phyloP scores from a whole-genome alignment of 345 rosid species.

The Pugionium dolabratum region DNA sequence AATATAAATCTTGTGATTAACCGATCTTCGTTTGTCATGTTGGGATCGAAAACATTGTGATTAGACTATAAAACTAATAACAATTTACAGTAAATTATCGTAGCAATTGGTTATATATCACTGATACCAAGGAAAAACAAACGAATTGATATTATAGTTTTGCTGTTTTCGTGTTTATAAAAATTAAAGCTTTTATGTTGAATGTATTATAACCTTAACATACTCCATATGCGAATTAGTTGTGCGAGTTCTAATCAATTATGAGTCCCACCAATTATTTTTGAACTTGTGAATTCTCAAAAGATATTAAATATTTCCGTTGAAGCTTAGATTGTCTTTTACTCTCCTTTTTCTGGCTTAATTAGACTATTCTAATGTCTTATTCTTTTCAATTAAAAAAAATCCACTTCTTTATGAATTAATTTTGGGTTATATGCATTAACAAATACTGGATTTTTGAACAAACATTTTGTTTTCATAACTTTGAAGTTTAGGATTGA shows the following conservation, averaged over 20 bases:
- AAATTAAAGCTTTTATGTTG: conserved; percentile 9
- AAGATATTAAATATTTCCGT: conserved; percentile 1
- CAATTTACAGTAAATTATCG: too few relatives aligned
- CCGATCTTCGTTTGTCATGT: too few relatives aligned
- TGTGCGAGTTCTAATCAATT: conserved; percentile 9
- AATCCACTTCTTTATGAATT: neutral
- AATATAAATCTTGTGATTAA: too few relatives aligned
- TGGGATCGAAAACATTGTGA: too few relatives aligned
- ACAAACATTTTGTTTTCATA: too few relatives aligned
- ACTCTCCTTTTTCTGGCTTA: neutral
- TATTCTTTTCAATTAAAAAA: neutral
- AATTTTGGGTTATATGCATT: neutral
- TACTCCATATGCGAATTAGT: neutral
- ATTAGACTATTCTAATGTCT: neutral
- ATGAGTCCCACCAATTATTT: conserved; percentile 23
- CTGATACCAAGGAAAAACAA: too few relatives aligned
- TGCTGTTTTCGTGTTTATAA: conserved; percentile 1
- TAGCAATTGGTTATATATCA: too few relatives aligned
- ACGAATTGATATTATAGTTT: neutral
- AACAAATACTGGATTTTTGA: too few relatives aligned
- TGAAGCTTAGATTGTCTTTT: conserved; percentile 33
- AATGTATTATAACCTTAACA: neutral
- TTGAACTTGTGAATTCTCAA: conserved; percentile 8
- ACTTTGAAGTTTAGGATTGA: too few relatives aligned
- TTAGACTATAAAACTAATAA: too few relatives aligned